Evolutionary conservation across 1,284 basidiomycete genomes (phyloP).

Genomic region (Takashimella koratensis): DNA sequence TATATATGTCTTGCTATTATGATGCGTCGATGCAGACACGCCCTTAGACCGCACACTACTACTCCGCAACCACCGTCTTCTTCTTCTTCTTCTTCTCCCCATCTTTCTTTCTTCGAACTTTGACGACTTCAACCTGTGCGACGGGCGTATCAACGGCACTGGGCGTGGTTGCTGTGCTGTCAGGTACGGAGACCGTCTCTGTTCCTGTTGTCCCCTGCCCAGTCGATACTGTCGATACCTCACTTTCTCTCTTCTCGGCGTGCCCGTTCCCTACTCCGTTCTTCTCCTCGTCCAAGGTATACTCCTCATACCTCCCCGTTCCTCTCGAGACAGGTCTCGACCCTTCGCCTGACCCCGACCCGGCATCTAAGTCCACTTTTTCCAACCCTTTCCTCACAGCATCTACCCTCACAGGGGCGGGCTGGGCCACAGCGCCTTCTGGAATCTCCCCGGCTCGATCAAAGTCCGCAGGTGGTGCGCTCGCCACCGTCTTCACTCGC

Average conservation of each 20-base stretch:
- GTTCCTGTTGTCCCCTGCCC: slow-evolving; percentile 2
- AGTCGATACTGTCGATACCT: not conserved
- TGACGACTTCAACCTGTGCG: slow-evolving; percentile 37
- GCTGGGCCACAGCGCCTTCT: slow-evolving; percentile 55
- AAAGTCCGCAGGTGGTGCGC: slow-evolving; percentile 50
- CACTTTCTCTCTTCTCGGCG: not conserved
- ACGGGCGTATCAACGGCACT: slow-evolving; percentile 20
- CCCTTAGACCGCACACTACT: no score
- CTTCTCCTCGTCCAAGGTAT: slow-evolving; percentile 53
- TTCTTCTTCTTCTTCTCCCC: slow-evolving; percentile 31
- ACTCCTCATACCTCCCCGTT: slow-evolving; percentile 57
- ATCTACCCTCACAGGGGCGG: slow-evolving; percentile 18
- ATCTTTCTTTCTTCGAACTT: slow-evolving; percentile 46
- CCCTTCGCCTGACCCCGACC: no score
- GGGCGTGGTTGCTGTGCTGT: no score
- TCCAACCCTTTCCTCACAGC: slow-evolving; percentile 14
- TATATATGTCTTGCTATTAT: no score
- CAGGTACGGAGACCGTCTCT: not conserved
- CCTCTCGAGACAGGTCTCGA: no score
- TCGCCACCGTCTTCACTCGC: slow-evolving; percentile 9
- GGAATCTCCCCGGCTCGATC: slow-evolving; percentile 85
- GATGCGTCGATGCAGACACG: no score
- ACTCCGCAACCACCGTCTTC: not conserved
- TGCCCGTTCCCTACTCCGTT: slow-evolving; percentile 6
- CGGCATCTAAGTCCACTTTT: slow-evolving; percentile 47